Percentiles rank a stretch among this genome's conserved stretches.
Conservation (phyloP, 306 rosid genomes). For the Lithocarpus polystachyus region DNA sequence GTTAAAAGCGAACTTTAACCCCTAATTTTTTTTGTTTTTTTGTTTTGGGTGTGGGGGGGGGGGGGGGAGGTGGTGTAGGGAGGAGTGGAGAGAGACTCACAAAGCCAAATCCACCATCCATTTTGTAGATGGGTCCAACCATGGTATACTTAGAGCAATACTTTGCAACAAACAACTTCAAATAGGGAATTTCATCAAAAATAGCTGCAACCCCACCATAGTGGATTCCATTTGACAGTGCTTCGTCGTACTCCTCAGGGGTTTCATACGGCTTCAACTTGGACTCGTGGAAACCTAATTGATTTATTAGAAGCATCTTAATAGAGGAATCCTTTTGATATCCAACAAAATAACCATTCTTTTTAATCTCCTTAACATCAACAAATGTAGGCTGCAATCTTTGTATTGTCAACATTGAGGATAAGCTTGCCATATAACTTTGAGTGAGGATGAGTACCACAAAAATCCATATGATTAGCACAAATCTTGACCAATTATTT, state of each 20-base stretch:
- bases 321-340: slow-evolving; percentile 14
- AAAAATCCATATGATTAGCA: slow-evolving; percentile 38
- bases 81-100: slow-evolving; percentile 18
- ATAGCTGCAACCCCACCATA: slow-evolving; percentile 42
- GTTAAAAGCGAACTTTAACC: too few species aligned
- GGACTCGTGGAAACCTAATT: slow-evolving; percentile 17
- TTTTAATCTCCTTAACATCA: slow-evolving; percentile 23
- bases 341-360: slow-evolving; percentile 26
- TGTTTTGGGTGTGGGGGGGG: too few species aligned
- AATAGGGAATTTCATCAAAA: slow-evolving; percentile 33
- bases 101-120: slow-evolving; percentile 43
- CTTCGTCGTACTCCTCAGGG: slow-evolving; percentile 20
- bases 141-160: slow-evolving; percentile 25
- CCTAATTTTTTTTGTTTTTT: too few species aligned
- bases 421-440: slow-evolving; percentile 46
- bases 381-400: slow-evolving; percentile 26
- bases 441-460: slow-evolving; percentile 40
- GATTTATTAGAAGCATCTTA: not conserved
- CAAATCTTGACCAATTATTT: slow-evolving; percentile 32
- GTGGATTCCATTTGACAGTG: slow-evolving; percentile 31
- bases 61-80: too few species aligned
- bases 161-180: slow-evolving; percentile 30
- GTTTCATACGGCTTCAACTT: slow-evolving; percentile 12
- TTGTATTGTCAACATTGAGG: slow-evolving; percentile 36
- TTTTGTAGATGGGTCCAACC: slow-evolving; percentile 44